Evolutionary conservation across 345 rosid genomes (phyloP), one percentile per base, ranked within the genome.

Genomic region (Atalantia buxifolia): DNA sequence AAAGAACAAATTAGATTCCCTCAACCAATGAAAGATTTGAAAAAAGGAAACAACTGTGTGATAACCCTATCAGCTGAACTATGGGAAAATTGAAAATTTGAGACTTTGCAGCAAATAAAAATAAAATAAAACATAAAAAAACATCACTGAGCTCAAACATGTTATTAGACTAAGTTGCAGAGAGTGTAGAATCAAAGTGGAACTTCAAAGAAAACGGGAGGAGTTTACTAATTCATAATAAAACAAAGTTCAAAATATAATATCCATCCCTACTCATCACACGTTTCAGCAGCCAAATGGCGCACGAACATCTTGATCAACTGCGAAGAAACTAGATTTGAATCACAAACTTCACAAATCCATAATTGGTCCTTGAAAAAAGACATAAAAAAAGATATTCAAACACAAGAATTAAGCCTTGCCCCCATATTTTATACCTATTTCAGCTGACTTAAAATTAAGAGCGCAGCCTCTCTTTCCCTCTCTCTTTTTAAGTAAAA

Each of bases 1-100:
- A 30, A 19, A 69, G 67, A 66, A n/a, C 0, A 57, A 22, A 61
- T 80, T 53, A 80, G 70, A 13, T 80, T 72, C 31, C 22, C 24
- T 60, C 2, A 45, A 75, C n/a, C 25, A 28, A 30, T 10, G 5
- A 42, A 19, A 14, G 1, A 75, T 73, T 69, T 16, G 2, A 8
- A 64, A 53, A 59, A 50, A 40, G n/a, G 50, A 36, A 28, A 45
- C 8, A 21, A 61, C 45, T 33, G 9, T 13, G 4, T 63, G 57
- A 45, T 18, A 19, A 53, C 5, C 28, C 31, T 31, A 65, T 31
- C 7, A 65, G 69, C 24, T 6, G 21, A 18, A 19, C 0, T 16
- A 10, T 62, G 27, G 21, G 9, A 1, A 71, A 71, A 9, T 13
- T 28, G 30, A 2, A 71, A 71, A 71, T 6, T 50, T 28, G 2